Evolutionary conservation across 177 flowering plant species (phyloP), one percentile per base, ranked within the genome.

Genomic region (Vitis hybrid): DNA sequence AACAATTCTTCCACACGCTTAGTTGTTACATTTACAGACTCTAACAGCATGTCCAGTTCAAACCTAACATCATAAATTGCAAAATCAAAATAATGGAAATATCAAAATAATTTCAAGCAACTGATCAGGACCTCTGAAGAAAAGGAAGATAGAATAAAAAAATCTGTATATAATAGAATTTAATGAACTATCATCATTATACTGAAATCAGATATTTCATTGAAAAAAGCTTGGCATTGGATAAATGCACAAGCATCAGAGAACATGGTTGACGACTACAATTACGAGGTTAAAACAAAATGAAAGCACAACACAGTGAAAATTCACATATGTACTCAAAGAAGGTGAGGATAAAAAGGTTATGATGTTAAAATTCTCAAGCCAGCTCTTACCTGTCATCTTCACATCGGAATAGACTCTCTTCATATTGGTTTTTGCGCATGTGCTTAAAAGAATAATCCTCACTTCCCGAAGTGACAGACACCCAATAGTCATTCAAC

Each of bases 351-450:
- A 39, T 39, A 55, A n/a, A 62, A 52, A 53, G 59, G 10, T n/a
- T 10, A 9, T 26, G 29, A 26, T 26, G 29, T 2, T 3, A 10
- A 60, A 13, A 56, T 18, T 16, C 33, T 57, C n/a, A 48, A 29
- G 67, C 51, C 39, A 70, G 65, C 11, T 65, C 72, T 9, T 65
- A 95, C 99, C 98, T 90, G 78, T 95, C 99, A 81, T 95, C 99
- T 82, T 95, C 99, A 82, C 98, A 93, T 70, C 94, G 87, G 74
- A 93, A 95, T 66, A 91, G 80, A 77, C 97, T 95, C 79, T 93
- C 99, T 83, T 95, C 99, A 79, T 95, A 93, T 78, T 95, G 99
- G 70, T 95, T 95, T 77, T 90, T 90, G 62, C 97, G 96, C 99
- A 93, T 93, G 78, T 93, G 99, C 79, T 93, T 95, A 69, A 95